Evolutionary conservation across 2,329 filamentous ascomycete genomes (phyloP).

Genomic region (Aspergillus piperis): DNA sequence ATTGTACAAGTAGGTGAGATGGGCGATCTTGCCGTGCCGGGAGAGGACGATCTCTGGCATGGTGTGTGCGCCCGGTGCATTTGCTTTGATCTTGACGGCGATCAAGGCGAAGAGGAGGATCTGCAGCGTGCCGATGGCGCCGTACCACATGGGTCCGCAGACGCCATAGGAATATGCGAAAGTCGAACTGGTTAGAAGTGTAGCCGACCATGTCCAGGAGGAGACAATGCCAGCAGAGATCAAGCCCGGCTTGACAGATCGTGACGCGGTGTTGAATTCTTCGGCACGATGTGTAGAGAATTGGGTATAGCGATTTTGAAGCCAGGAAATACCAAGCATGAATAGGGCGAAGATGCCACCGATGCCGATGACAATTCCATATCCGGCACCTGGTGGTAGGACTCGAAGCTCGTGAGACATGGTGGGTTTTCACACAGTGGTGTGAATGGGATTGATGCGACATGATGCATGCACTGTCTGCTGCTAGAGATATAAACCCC

Average conservation of each 20-base stretch:
- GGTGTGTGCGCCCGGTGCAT: constrained; percentile 45
- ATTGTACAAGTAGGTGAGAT: constrained; percentile 45
- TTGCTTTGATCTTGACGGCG: constrained; percentile 46
- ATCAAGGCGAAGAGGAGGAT: constrained; percentile 47
- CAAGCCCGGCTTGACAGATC: constrained; percentile 40
- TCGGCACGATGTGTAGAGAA: constrained; percentile 43
- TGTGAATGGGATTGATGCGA: not conserved
- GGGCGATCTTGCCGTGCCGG: constrained; percentile 41
- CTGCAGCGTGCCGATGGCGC: constrained; percentile 42
- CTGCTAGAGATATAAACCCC: not conserved
- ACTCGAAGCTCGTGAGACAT: constrained; percentile 22
- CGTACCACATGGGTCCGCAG: constrained; percentile 48
- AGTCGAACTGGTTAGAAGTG: constrained; percentile 45
- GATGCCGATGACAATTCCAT: constrained; percentile 55
- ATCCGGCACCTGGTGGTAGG: constrained; percentile 45
- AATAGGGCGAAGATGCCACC: constrained; percentile 48
- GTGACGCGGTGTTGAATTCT: constrained; percentile 52
- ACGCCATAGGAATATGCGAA: constrained; percentile 48
- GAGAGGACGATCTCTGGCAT: constrained; percentile 46
- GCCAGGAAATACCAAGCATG: constrained; percentile 45
- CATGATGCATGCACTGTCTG: not conserved
- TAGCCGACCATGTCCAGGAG: constrained; percentile 54
- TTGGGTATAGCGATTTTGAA: constrained; percentile 44
- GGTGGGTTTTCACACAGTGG: not conserved
- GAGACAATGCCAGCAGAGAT: constrained; percentile 52